These are phyloP conservation scores for Physcomitrium patens DNA, from an alignment of 225 moss, liverwort and hornwort genomes.

Conservation along the genomic window DNA sequence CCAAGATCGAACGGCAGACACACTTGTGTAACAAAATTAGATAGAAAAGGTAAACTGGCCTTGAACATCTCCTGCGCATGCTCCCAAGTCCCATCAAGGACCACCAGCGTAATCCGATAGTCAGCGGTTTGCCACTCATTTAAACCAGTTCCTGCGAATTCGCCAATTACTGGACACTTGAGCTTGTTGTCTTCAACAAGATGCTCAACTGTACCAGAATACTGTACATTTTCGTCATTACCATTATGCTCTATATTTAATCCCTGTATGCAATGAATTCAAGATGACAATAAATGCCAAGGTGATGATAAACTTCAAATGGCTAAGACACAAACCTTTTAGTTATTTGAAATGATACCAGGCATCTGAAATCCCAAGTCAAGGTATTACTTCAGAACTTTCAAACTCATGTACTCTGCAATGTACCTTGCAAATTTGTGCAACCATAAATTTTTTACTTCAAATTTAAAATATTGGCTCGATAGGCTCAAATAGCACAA, in stretches of 20 bases:
- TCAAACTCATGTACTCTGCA: background rate
- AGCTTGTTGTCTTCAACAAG: background rate
- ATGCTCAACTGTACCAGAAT: background rate
- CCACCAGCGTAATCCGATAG: conserved; percentile 52
- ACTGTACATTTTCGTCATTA: background rate
- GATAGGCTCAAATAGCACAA: background rate
- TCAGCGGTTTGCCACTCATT: background rate
- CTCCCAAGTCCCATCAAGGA: conserved; percentile 91
- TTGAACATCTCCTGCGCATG: conserved; percentile 95
- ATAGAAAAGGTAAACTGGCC: conserved; percentile 80
- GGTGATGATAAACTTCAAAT: background rate
- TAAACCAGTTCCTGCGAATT: background rate
- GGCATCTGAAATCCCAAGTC: background rate
- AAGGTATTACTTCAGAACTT: background rate
- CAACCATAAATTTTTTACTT: conserved; percentile 7
- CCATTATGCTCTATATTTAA: background rate
- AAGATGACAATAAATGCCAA: background rate
- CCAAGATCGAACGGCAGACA: conserved; percentile 74
- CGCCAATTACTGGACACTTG: too few relatives aligned
- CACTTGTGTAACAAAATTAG: conserved; percentile 61
- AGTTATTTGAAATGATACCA: background rate
- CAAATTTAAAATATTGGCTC: background rate
- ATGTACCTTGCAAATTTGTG: background rate
- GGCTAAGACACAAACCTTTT: background rate
- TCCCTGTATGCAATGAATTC: conserved; percentile 22